Percentiles rank a stretch among this genome's conserved stretches.
These are phyloP conservation scores for Salix caprea DNA, from an alignment of 345 rosid genomes.

Conservation along the genomic window DNA sequence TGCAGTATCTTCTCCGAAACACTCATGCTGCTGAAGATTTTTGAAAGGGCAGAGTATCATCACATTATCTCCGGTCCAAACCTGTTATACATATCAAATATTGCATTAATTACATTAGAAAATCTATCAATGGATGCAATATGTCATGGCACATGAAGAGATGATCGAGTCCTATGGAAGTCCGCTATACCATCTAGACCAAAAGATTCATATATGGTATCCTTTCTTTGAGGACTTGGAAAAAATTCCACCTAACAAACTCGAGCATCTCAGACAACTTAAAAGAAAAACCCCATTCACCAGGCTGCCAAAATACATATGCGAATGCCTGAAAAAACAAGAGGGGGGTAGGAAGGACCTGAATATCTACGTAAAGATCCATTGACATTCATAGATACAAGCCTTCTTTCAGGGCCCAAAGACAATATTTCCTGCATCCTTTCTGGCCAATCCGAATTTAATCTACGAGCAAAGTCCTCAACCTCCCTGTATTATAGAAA, in stretches of 20 bases:
- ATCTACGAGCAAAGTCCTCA: constrained; percentile 85
- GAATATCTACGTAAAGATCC: constrained; percentile 45
- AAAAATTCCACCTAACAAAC: neutral
- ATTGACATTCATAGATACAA: constrained; percentile 45
- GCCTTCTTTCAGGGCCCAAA: constrained; percentile 52
- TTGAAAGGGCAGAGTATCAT: neutral
- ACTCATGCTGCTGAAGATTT: constrained; percentile 3
- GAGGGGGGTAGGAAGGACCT: constrained; percentile 30
- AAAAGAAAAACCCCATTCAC: neutral
- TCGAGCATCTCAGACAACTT: neutral
- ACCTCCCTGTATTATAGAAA: constrained; percentile 54
- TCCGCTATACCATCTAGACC: neutral
- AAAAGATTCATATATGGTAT: neutral
- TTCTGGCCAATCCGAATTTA: constrained; percentile 79
- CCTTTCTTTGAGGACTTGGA: neutral
- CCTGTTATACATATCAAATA: neutral
- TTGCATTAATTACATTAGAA: neutral
- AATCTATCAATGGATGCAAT: neutral
- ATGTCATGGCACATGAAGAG: neutral
- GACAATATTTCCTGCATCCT: constrained; percentile 64
- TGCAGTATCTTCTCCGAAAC: constrained; percentile 6
- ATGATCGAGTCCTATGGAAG: neutral
- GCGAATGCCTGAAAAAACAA: neutral
- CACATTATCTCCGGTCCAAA: constrained; percentile 14
- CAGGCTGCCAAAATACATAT: neutral